Evolutionary conservation across 805 yeast genomes (phyloP).

Genomic region (Yamadazyma scolyti): DNA sequence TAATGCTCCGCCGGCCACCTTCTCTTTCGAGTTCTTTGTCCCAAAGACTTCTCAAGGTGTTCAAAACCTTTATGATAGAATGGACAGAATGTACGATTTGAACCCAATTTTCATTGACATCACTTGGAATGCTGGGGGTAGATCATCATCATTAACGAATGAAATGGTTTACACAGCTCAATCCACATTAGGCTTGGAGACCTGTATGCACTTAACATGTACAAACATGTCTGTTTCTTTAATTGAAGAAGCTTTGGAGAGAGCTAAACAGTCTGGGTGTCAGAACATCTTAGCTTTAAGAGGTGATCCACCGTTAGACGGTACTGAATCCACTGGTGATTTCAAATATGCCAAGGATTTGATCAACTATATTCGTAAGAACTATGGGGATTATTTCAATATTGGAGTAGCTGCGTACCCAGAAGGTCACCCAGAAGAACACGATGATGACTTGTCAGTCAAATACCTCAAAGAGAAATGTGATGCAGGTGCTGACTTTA

Average conservation of each 20-base stretch:
- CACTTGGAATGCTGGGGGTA: conserved; percentile 99
- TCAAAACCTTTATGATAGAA: conserved; percentile 90
- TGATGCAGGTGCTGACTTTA: conserved; percentile 91
- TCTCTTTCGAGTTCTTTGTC: conserved; percentile 94
- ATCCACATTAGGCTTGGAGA: conserved; percentile 85
- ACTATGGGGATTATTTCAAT: conserved; percentile 85
- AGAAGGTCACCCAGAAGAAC: conserved; percentile 93
- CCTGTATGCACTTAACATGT: conserved; percentile 97
- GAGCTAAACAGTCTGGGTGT: conserved; percentile 89
- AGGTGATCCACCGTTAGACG: conserved; percentile 90
- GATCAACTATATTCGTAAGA: conserved; percentile 65
- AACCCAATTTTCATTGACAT: conserved; percentile 91
- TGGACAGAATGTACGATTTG: conserved; percentile 94
- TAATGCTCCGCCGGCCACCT: conserved; percentile 58
- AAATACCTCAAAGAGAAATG: conserved; percentile 77
- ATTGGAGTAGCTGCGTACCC: conserved; percentile 98
- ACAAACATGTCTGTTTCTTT: conserved; percentile 84
- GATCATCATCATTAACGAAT: conserved; percentile 75
- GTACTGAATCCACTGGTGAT: conserved; percentile 73
- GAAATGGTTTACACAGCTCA: conserved; percentile 92
- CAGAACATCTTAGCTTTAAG: conserved; percentile 91
- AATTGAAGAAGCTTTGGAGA: conserved; percentile 79
- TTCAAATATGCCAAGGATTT: conserved; percentile 87
- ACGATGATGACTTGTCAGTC: conserved; percentile 45
- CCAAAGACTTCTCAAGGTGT: conserved; percentile 98